phyloP scores from a whole-genome alignment of 1,284 basidiomycete genomes.

The Tausonia pullulans region DNA sequence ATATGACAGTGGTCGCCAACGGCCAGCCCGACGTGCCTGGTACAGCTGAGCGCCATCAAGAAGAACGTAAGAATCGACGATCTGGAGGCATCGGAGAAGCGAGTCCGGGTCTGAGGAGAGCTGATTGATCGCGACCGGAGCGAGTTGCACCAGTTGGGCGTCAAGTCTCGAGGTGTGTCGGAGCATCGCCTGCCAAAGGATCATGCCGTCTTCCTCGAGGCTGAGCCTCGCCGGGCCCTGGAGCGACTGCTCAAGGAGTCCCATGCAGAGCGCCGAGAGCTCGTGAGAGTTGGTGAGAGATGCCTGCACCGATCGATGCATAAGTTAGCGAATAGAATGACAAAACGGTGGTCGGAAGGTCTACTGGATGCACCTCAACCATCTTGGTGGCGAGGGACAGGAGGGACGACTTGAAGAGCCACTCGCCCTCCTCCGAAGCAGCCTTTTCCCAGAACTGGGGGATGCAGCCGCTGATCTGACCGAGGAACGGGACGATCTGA shows the following conservation, averaged over 20 bases:
- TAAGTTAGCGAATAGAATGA: neutral
- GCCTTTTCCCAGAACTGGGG: conserved; percentile 58
- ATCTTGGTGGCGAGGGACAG: conserved; percentile 61
- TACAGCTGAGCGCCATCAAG: conserved; percentile 56
- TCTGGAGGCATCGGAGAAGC: conserved; percentile 50
- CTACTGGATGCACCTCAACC: conserved; percentile 44
- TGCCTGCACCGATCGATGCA: conserved; percentile 38
- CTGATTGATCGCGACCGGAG: conserved; percentile 52
- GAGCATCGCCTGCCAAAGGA: conserved; percentile 62
- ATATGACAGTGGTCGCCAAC: neutral
- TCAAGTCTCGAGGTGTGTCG: conserved; percentile 53
- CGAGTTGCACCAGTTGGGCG: conserved; percentile 52
- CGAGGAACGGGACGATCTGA: conserved; percentile 58
- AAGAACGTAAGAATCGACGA: conserved; percentile 72
- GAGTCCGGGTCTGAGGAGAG: conserved; percentile 63
- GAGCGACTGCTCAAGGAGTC: conserved; percentile 64
- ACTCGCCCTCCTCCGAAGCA: conserved; percentile 48
- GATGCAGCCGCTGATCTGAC: conserved; percentile 54
- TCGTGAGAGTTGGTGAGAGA: conserved; percentile 32
- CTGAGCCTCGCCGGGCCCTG: conserved; percentile 39
- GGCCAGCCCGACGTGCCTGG: conserved; percentile 44
- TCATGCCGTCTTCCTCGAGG: conserved; percentile 66
- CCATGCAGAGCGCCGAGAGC: conserved; percentile 45
- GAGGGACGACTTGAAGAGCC: conserved; percentile 64
- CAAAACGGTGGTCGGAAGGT: neutral